Evolutionary conservation across 345 rosid genomes (phyloP), one percentile per base, ranked within the genome.

Genomic region (Bruguiera sexangula): DNA sequence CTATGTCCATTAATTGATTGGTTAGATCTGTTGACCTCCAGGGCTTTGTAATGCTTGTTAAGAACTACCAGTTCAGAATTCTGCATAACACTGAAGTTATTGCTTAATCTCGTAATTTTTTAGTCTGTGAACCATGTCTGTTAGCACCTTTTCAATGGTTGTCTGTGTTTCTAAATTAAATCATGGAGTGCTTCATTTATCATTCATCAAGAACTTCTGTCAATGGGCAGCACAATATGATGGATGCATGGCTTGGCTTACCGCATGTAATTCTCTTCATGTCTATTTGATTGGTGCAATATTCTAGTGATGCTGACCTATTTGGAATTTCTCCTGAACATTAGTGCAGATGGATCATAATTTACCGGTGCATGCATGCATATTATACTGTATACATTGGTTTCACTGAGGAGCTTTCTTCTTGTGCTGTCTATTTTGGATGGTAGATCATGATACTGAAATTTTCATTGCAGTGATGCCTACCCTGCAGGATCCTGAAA

Each of bases 381-480:
- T n/a, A 24, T 9, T 58, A 18, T 20, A 29, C 54, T 18, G 27
- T 43, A 5, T 20, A 6, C 5, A 46, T 48, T 69, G 30, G n/a
- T 69, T n/a, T 48, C 10, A 9, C 46, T 29, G 8, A 37, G 43
- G 1, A 18, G 6, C 9, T 73, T 32, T 26, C 31, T 20, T 26
- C 54, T 26, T 27, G 1, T 19, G 61, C 11, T 39, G 10, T 43
- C 27, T 34, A n/a, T 58, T 59, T 61, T 18, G 6, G 34, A 26
- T 21, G 0, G 31, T 21, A 54, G 37, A 29, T n/a, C 39, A 8
- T 85, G 60, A 62, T 37, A 43, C 52, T 68, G 51, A 32, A 76
- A 63, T 54, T 69, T 69, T 31, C 24, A 69, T 31, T 82, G 82
- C 89, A 95, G 96, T 81, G 37, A 62, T 66, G 36, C 59, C 65